phyloP scores from a whole-genome alignment of 768 basidiomycete species.

The Rhodotorula toruloides region DNA sequence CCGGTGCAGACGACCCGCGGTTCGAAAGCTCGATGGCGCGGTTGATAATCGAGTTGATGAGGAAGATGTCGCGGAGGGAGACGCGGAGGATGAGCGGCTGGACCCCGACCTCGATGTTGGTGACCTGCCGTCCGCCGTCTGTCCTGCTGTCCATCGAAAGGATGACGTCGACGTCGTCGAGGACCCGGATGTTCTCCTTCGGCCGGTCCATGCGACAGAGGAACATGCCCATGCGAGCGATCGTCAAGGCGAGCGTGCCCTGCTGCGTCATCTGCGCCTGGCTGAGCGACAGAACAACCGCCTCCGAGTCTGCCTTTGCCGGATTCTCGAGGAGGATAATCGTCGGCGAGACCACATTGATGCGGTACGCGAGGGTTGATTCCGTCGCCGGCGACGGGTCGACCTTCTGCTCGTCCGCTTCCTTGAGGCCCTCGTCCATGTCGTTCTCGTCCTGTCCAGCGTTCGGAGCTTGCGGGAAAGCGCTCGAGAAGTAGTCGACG shows the following conservation, averaged over 20 bases:
- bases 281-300: slow-evolving; percentile 75
- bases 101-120: slow-evolving; percentile 71
- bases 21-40: slow-evolving; percentile 75
- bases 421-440: slow-evolving; percentile 30
- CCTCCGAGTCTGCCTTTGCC: slow-evolving; percentile 67
- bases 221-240: slow-evolving; percentile 86
- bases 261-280: slow-evolving; percentile 87
- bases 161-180: slow-evolving; percentile 86
- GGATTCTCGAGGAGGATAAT: slow-evolving; percentile 84
- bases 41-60: slow-evolving; percentile 79
- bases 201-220: slow-evolving; percentile 74
- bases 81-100: slow-evolving; percentile 86
- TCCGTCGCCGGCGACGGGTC: slow-evolving; percentile 18
- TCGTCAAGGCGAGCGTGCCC: slow-evolving; percentile 73
- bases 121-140: slow-evolving; percentile 55
- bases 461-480: slow-evolving; percentile 47
- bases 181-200: slow-evolving; percentile 77
- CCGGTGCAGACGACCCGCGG: slow-evolving; percentile 2
- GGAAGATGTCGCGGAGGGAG: slow-evolving; percentile 87
- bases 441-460: slow-evolving; percentile 26
- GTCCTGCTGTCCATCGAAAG: slow-evolving; percentile 76
- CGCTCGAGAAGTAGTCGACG: slow-evolving; percentile 72
- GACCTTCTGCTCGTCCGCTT: slow-evolving; percentile 32
- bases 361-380: slow-evolving; percentile 55
- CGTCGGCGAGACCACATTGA: slow-evolving; percentile 85